Base-by-base conservation (phyloP, 192 early-diverging fungal genomes). In the Helicostylum pulchrum region DNA sequence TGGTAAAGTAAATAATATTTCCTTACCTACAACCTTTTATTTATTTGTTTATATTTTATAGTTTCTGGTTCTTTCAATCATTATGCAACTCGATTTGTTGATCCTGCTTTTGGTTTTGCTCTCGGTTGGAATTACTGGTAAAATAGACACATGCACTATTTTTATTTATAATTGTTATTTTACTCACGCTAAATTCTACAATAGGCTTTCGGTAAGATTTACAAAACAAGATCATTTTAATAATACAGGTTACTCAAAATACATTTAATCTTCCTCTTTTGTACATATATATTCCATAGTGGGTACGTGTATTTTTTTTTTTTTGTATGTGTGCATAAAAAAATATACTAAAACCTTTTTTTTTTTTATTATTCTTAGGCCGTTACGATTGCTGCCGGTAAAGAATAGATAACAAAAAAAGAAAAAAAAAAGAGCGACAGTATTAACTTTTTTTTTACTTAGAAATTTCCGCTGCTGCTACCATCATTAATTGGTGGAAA, bases 381-480 rank as follows among this genome's bases (percentile, higher is more conserved):
- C 47, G 62, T 74, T 23, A 74, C 72, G 4, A 77, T 82, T 56
- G 66, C 67, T 46, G 54, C 65, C 43, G 61, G 61, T 64, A 56
- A n/a, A 52, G 5, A 17, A 2, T n/a, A 7, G 17, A 34, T n/a
- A n/a, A 34, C 2, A 34, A 36, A 19, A 32, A 17, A 12, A 17
- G 10, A 26, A 12, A 48, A 62, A 8, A 31, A n/a, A 30, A 1
- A 15, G 30, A 39, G 21, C 15, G 11, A 17, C 2, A 42, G 42
- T 46, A 26, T 26, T 55, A 21, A 26, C 17, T 26, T 7, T 59
- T 17, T 34, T 21, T 74, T 34, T 65, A 0, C 61, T 44, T 88
- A 8, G 94, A 97, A 76, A 72, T 95, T 21, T 81, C 86, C 2
- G 95, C 95, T 7, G 83, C 86, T 23, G 90, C 90, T 8, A 87